Base-by-base conservation (phyloP, 257 asterid genomes). In the Ophiorrhiza pumila region DNA sequence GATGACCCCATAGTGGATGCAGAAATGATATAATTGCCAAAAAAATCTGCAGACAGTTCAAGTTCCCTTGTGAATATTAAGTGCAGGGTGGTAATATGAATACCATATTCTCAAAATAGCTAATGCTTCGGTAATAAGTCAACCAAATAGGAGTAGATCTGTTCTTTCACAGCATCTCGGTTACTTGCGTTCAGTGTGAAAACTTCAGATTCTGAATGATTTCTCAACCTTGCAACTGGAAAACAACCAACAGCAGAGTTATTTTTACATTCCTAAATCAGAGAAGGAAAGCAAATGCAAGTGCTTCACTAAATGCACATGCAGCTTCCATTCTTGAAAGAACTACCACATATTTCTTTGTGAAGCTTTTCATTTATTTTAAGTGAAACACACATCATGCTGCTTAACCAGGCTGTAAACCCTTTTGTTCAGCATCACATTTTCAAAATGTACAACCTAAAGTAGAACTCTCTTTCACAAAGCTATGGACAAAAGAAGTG, bases 181-280 rank as follows among this genome's bases (percentile, higher is more conserved):
- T 85, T 91, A 67, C 84, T 81, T 25, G 69, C 32, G 74, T 72
- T 82, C 65, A 89, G 65, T 6, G 84, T 87, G 75, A 78, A 85
- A 62, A 89, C 55, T 42, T 81, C 79, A 41, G 97, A 95, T 65
- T 89, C 90, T 13, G 89, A 87, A 78, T 89, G 85, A 74, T 85
- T 90, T 76, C 83, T 89, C 93, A 93, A 70, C 80, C 96, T 84
- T 58, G 92, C 91, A 82, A 91, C 97, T 91, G 92, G 76, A 45
- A 65, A 69, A 64, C 20, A 15, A 9, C 41, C 23, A 23, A 80
- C 14, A 70, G 32, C 8, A 63, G 49, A 5, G 45, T 62, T 53
- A 50, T 27, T 12, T 22, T 25, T 15, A 57, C 2, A 37, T n/a
- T 8, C 47, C 45, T 23, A 71, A 70, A n/a, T 25, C 35, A 70